Conservation (phyloP, 1,284 basidiomycete genomes). For the Puccinia triticina region DNA sequence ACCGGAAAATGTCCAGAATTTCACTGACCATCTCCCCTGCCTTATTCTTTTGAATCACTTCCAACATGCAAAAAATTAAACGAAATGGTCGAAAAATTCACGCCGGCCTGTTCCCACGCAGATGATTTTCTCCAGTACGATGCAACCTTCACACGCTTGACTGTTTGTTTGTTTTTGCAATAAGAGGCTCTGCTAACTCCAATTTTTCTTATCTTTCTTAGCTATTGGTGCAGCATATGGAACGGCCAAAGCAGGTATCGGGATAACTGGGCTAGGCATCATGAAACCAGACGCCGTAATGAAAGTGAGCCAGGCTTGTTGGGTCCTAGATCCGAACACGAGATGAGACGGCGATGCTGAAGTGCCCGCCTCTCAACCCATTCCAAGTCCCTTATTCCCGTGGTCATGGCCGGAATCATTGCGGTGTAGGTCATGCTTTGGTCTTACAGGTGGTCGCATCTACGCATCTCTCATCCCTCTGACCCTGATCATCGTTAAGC, state of each 20-base stretch:
- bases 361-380: neutral
- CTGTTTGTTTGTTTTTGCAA: neutral
- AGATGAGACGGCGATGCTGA: neutral
- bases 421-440: constrained; percentile 62
- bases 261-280: constrained; percentile 91
- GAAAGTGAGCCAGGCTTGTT: constrained; percentile 69
- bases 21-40: neutral
- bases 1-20: neutral
- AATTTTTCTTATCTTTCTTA: constrained; percentile 36
- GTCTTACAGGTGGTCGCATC: neutral
- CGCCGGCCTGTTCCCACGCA: neutral
- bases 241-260: constrained; percentile 95
- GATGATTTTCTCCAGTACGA: constrained; percentile 52
- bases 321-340: neutral
- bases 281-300: constrained; percentile 97
- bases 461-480: neutral
- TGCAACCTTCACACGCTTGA: neutral
- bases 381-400: constrained; percentile 81
- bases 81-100: too few species aligned
- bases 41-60: neutral
- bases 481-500: constrained; percentile 25
- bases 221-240: constrained; percentile 93
- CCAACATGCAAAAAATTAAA: neutral
- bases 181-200: neutral
- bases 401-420: constrained; percentile 99